Evolutionary conservation across 768 basidiomycete genomes (phyloP).

Genomic region (Phlegmacium glaucopus): DNA sequence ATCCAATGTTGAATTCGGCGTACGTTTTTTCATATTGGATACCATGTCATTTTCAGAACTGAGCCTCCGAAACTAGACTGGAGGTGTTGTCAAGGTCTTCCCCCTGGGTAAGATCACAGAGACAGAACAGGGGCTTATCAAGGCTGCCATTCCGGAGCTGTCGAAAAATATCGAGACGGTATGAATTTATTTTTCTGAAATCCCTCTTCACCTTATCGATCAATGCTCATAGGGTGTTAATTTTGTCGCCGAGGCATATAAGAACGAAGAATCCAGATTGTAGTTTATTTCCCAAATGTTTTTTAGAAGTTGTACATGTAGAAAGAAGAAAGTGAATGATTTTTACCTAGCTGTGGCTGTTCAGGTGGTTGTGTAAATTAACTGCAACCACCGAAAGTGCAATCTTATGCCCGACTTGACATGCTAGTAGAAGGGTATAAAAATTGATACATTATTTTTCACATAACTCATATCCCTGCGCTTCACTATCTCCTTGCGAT

Average conservation of each 20-base stretch:
- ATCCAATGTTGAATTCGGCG: slow-evolving; percentile 83
- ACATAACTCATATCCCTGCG: too few species aligned
- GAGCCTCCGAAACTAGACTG: slow-evolving; percentile 41
- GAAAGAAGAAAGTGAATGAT: too few species aligned
- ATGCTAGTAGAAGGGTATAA: too few species aligned
- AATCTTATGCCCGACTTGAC: too few species aligned
- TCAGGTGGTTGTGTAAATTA: too few species aligned
- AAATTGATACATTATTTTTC: too few species aligned
- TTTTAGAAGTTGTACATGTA: too few species aligned
- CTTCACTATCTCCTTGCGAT: too few species aligned
- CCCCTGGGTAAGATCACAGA: slow-evolving; percentile 73
- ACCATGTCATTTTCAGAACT: slow-evolving; percentile 6
- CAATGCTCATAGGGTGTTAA: slow-evolving; percentile 27
- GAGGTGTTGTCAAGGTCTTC: slow-evolving; percentile 80
- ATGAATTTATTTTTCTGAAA: slow-evolving; percentile 14
- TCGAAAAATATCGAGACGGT: slow-evolving; percentile 69
- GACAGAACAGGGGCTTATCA: slow-evolving; percentile 72
- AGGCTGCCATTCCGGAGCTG: slow-evolving; percentile 81
- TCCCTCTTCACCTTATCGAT: not conserved
- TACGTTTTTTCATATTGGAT: slow-evolving; percentile 33
- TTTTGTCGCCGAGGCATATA: slow-evolving; percentile 34
- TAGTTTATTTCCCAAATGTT: slow-evolving; percentile 8
- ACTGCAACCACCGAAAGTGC: too few species aligned
- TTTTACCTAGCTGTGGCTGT: too few species aligned
- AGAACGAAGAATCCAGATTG: slow-evolving; percentile 24